A percentile compares a stretch with the other conserved stretches of the same genome.
Evolutionary conservation across 2,329 filamentous ascomycete genomes (phyloP).

Genomic region (Amphichorda felina): DNA sequence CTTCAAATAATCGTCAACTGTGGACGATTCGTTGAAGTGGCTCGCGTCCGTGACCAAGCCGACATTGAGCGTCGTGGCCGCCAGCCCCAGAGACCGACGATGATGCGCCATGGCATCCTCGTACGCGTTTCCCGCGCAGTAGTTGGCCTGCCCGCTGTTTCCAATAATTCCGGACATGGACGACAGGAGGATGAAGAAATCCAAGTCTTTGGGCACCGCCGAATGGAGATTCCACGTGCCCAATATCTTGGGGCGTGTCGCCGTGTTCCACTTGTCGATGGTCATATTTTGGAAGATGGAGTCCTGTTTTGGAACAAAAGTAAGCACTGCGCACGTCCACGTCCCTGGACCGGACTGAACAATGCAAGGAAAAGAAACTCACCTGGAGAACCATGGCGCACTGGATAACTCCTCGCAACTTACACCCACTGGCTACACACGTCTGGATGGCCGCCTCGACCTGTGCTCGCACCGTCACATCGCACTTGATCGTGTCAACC

Average conservation of each 20-base stretch:
- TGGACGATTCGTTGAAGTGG: too few relatives aligned
- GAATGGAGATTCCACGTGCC: constrained; percentile 7
- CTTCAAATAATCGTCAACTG: too few relatives aligned
- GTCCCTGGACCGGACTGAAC: too few relatives aligned
- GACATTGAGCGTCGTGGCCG: neutral
- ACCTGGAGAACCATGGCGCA: too few relatives aligned
- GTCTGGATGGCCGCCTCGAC: too few relatives aligned
- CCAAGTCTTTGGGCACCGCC: constrained; percentile 9
- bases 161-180: constrained; percentile 23
- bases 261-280: constrained; percentile 5
- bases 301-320: too few relatives aligned
- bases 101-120: constrained; percentile 17
- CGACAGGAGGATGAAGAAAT: constrained; percentile 27
- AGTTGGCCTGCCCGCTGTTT: constrained; percentile 23
- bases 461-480: too few relatives aligned
- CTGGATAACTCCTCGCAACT: too few relatives aligned
- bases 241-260: constrained; percentile 7
- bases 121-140: constrained; percentile 21
- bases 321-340: too few relatives aligned
- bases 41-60: neutral
- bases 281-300: constrained; percentile 10
- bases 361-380: too few relatives aligned
- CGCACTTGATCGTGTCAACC: too few relatives aligned
- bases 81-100: constrained; percentile 10
- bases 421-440: too few relatives aligned